Conservation (phyloP, 352 stramenopile species). For the Globisporangium takayamanum region DNA sequence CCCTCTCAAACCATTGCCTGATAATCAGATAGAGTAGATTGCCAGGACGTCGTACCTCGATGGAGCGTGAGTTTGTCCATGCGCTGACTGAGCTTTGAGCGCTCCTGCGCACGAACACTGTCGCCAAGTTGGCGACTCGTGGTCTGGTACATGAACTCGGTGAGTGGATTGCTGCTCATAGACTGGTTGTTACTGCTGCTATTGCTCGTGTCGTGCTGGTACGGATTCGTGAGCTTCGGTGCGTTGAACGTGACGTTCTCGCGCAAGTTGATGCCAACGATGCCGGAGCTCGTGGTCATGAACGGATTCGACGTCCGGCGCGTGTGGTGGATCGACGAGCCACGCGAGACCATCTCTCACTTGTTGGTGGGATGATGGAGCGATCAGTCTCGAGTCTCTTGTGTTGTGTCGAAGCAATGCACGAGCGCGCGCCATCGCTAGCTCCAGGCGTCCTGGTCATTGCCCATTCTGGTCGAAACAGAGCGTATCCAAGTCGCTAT, state of each 20-base stretch:
- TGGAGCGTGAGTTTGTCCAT: constrained; percentile 70
- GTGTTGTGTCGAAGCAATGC: neutral
- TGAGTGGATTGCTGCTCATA: constrained; percentile 19
- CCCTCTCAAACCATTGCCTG: neutral
- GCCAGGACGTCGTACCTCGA: constrained; percentile 29
- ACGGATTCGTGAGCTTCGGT: constrained; percentile 25
- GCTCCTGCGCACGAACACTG: constrained; percentile 28
- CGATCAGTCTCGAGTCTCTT: constrained; percentile 3
- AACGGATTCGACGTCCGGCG: constrained; percentile 71
- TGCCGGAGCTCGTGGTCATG: constrained; percentile 82
- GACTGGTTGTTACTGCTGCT: constrained; percentile 7
- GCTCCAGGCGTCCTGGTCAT: neutral
- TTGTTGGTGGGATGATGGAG: no score
- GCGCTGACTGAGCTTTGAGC: constrained; percentile 57
- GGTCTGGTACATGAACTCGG: constrained; percentile 81
- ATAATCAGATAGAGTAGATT: neutral
- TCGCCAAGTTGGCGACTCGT: constrained; percentile 52
- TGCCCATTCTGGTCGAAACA: no score
- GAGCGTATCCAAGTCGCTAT: constrained; percentile 1
- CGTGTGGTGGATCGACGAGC: constrained; percentile 65
- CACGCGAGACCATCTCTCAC: constrained; percentile 54
- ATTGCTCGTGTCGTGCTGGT: constrained; percentile 31
- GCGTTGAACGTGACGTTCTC: constrained; percentile 64
- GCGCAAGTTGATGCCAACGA: constrained; percentile 70
- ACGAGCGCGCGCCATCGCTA: neutral